Evolutionary conservation across 164 flowering plant species (phyloP), one percentile per base, ranked within the genome.

Genomic region (Protea cynaroides): DNA sequence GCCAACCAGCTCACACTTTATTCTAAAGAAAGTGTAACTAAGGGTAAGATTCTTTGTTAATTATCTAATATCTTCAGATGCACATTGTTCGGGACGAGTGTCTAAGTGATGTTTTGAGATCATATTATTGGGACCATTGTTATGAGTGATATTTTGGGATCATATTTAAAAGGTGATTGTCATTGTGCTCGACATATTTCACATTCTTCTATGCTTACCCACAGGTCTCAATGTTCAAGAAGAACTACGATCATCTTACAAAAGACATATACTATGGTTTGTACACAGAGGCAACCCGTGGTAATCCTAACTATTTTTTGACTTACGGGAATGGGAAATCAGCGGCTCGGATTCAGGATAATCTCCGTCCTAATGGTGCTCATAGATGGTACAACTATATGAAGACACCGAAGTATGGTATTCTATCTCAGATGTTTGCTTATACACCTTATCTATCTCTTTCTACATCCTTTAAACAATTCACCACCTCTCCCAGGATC

Each of bases 241-340:
- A 84, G 79, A 95, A 90, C 74, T 90, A 82, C 75, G 97, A 92
- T 68, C 99, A 95, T 83, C 89, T 95, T 71, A 81, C 90, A 38
- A 92, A 82, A 70, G 98, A 95, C 22, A 82, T 81, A 14, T 95
- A 95, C 75, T 95, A 88, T 77, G 87, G 89, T 52, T 78, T 78
- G 71, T 92, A 95, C 64, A 95, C 77, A 75, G 98, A 92, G 66
- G 71, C 96, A 75, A 85, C 96, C 14, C 97, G 95, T 74, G 96
- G 95, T 14, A 95, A 95, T 75, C 97, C 97, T 59, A 87, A 92
- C 71, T 95, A 87, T 70, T 95, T 95, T 73, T 75, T 95, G 71
- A 92, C 99, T 8, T 95, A 95, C 54, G 99, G 98, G 69, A 92
- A 95, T 81, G 98, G 97, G 62, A 95, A 95, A 79, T 79, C 98